phyloP scores from a whole-genome alignment of 2,329 filamentous ascomycete genomes.

The Penicillium sclerotiorum region DNA sequence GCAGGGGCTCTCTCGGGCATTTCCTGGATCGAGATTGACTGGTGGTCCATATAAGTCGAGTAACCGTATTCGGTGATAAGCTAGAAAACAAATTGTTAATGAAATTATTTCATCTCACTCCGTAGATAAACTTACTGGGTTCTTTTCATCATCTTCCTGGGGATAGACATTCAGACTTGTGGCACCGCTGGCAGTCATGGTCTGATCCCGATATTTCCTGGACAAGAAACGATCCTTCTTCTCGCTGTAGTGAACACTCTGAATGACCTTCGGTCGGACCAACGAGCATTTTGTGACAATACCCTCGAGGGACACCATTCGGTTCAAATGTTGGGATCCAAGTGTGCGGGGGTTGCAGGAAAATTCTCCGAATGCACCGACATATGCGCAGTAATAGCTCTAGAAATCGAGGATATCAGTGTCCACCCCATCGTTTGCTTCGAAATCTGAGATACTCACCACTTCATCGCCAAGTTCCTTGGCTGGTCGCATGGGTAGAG shows the following conservation, averaged over 20 bases:
- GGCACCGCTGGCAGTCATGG: constrained; percentile 85
- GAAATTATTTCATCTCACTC: not conserved
- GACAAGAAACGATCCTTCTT: constrained; percentile 82
- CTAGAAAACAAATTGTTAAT: constrained; percentile 29
- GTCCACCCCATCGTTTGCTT: not conserved
- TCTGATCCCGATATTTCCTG: constrained; percentile 92
- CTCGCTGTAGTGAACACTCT: constrained; percentile 96
- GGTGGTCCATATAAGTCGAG: constrained; percentile 93
- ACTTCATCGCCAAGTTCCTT: constrained; percentile 77
- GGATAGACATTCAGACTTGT: constrained; percentile 92
- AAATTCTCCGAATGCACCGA: constrained; percentile 93
- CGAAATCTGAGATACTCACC: constrained; percentile 42
- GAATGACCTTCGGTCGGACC: constrained; percentile 95
- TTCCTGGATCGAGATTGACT: constrained; percentile 97
- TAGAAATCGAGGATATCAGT: constrained; percentile 18
- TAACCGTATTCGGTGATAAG: constrained; percentile 95
- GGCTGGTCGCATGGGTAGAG: constrained; percentile 72
- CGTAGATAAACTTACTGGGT: constrained; percentile 58
- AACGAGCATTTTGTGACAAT: constrained; percentile 96
- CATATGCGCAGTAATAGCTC: constrained; percentile 91
- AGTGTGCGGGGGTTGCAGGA: constrained; percentile 93
- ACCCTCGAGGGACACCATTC: constrained; percentile 95
- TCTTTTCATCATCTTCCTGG: constrained; percentile 88
- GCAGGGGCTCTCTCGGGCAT: constrained; percentile 97
- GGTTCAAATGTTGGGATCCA: constrained; percentile 85